Evolutionary conservation across 805 yeast species (phyloP).

Genomic region (Cyberlindnera lachancei): DNA sequence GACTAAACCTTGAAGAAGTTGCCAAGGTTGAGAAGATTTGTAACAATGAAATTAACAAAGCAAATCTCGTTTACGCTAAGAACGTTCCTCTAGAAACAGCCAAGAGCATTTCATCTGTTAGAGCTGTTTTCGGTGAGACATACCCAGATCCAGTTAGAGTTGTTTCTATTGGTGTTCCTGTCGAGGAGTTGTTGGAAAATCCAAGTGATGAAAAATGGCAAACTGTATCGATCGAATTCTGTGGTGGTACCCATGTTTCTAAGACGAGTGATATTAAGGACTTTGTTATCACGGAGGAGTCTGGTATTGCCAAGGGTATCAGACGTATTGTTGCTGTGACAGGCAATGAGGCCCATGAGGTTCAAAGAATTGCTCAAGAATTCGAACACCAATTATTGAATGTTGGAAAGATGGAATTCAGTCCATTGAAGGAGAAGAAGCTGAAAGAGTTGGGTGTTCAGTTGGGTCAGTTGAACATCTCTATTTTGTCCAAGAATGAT

Average conservation of each 20-base stretch:
- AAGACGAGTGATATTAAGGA: conserved; percentile 92
- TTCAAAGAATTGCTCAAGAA: conserved; percentile 75
- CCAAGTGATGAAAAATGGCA: conserved; percentile 75
- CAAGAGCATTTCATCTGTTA: conserved; percentile 68
- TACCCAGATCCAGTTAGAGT: conserved; percentile 99
- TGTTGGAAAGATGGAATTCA: conserved; percentile 59
- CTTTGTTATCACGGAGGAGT: conserved; percentile 84
- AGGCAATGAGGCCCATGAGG: conserved; percentile 84
- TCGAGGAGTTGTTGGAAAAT: conserved; percentile 66
- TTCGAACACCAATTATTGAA: conserved; percentile 54
- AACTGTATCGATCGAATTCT: conserved; percentile 80
- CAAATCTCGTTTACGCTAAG: conserved; percentile 69
- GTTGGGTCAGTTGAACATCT: conserved; percentile 74
- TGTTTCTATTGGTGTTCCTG: conserved; percentile 89
- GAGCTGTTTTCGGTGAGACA: conserved; percentile 98
- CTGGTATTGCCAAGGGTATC: conserved; percentile 97
- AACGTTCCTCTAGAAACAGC: conserved; percentile 76
- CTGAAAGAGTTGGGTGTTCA: conserved; percentile 80
- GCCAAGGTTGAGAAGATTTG: conserved; percentile 68
- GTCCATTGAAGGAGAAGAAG: conserved; percentile 70
- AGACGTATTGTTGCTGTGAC: conserved; percentile 97
- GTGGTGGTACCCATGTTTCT: conserved; percentile 98
- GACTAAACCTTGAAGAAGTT: conserved; percentile 63
- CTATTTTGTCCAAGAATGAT: conserved; percentile 71
- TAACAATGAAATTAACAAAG: conserved; percentile 62